Evolutionary conservation across 257 asterid genomes (phyloP), one percentile per base, ranked within the genome.

Genomic region (Nicotiana knightiana): DNA sequence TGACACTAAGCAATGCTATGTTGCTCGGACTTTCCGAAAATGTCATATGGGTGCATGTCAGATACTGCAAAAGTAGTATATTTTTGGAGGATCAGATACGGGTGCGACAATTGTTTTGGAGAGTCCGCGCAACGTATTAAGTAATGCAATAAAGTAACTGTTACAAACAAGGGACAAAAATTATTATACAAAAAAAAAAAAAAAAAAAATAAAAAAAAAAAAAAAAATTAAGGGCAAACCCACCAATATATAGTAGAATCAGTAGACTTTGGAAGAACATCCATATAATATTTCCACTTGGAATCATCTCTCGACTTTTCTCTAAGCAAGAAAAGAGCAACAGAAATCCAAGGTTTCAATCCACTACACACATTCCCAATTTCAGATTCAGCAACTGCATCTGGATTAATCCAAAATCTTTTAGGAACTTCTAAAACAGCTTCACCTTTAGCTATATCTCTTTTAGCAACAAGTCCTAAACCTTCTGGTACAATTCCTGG

Each of bases 181-280:
- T 2, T 58, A 68, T 55, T 59, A 2, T 76, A 8, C 0, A 67
- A 85, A 26, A 11, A n/a, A 78, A 70, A 5, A 61, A 21, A 67
- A 58, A 66, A 67, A 5, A 61, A 21, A 67, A 58, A 66, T n/a
- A n/a, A n/a, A 11, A 67, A 85, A 26, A 11, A n/a, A 78, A 70
- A 5, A 61, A 21, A 67, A 58, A 66, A 67, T 63, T 54, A 83
- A 57, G 46, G 30, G 88, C n/a, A 65, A 17, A 87, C 99, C 90
- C 97, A 96, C 99, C 99, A 96, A 87, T 84, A 96, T 77, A 96
- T 84, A 76, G 98, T 92, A 17, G 98, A 92, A 94, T 94, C 83
- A 62, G 97, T 96, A 83, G 67, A 78, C 70, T 89, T 61, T 0
- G 99, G 99, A 78, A 96, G 97, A 84, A 89, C 89, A 83, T 87